Evolutionary conservation across 2,329 filamentous ascomycete genomes (phyloP).

Genomic region (Plenodomus biglobosus): DNA sequence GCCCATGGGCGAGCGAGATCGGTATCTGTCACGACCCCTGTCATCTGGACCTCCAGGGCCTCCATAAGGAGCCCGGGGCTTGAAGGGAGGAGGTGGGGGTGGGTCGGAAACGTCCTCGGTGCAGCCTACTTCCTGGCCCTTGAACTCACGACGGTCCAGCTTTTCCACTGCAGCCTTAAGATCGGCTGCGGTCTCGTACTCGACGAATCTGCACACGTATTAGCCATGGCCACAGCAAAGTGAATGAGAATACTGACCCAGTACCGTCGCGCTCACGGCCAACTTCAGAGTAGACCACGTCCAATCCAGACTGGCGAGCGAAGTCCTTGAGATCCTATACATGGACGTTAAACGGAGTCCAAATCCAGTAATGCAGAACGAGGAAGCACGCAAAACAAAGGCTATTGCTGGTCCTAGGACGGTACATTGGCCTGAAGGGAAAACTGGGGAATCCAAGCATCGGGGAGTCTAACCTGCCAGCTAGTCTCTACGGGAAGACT

Average conservation of each 20-base stretch:
- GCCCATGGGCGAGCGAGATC: slow-evolving; percentile 72
- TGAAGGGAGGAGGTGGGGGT: slow-evolving; percentile 41
- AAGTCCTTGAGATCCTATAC: slow-evolving; percentile 99
- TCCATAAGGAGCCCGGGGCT: slow-evolving; percentile 38
- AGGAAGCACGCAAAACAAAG: slow-evolving; percentile 39
- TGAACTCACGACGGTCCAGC: slow-evolving; percentile 90
- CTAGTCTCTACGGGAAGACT: slow-evolving; percentile 97
- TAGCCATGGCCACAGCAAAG: not conserved
- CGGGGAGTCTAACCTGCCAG: slow-evolving; percentile 95
- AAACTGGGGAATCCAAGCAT: slow-evolving; percentile 47
- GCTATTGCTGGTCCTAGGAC: slow-evolving; percentile 43
- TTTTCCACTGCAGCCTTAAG: slow-evolving; percentile 91
- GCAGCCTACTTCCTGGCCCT: slow-evolving; percentile 83
- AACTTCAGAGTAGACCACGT: slow-evolving; percentile 98
- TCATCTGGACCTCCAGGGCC: slow-evolving; percentile 59
- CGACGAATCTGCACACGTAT: slow-evolving; percentile 72
- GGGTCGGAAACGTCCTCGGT: slow-evolving; percentile 71
- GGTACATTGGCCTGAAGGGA: slow-evolving; percentile 40
- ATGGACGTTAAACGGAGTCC: slow-evolving; percentile 73
- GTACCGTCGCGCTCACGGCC: slow-evolving; percentile 87
- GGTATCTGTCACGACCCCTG: slow-evolving; percentile 68
- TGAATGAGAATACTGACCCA: slow-evolving; percentile 65
- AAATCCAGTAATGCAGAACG: slow-evolving; percentile 39
- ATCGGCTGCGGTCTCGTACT: slow-evolving; percentile 92
- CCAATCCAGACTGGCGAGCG: slow-evolving; percentile 91